Conservation (phyloP, 495 filamentous ascomycete genomes). For the Stereocaulon alpinum region DNA sequence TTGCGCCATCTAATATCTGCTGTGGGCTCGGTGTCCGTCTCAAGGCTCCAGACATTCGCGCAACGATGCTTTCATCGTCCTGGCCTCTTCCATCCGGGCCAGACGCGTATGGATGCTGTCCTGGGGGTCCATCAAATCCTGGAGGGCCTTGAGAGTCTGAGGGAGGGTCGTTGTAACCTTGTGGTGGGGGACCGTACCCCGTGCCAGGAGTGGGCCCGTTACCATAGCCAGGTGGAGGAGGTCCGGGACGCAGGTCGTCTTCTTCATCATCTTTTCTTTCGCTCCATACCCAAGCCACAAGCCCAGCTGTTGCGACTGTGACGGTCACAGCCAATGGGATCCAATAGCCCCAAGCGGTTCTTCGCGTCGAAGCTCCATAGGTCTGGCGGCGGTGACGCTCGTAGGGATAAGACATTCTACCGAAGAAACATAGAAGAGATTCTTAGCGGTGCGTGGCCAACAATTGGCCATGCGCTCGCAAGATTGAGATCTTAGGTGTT, state of each 20-base stretch:
- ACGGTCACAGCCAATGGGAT: constrained; percentile 74
- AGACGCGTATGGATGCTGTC: constrained; percentile 22
- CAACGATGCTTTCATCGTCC: constrained; percentile 56
- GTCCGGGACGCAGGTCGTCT: constrained; percentile 44
- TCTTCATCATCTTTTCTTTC: constrained; percentile 67
- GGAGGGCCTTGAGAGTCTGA: constrained; percentile 27
- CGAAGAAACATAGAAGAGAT: background rate
- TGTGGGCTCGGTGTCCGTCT: constrained; percentile 82
- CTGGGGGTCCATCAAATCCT: constrained; percentile 31
- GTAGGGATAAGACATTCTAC: constrained; percentile 61
- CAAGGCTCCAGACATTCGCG: constrained; percentile 71
- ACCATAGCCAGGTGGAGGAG: constrained; percentile 32
- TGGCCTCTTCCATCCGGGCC: constrained; percentile 16
- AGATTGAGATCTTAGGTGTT: background rate
- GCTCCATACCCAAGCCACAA: constrained; percentile 89
- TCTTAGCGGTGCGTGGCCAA: background rate
- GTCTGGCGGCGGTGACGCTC: constrained; percentile 49
- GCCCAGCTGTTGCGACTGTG: constrained; percentile 69
- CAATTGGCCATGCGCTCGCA: constrained; percentile 8
- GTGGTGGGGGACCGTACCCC: constrained; percentile 17
- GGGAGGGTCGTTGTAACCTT: constrained; percentile 12
- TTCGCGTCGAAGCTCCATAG: constrained; percentile 48
- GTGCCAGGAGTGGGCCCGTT: constrained; percentile 5
- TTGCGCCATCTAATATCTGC: constrained; percentile 71
- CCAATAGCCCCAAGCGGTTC: constrained; percentile 72